Evolutionary conservation across 768 basidiomycete genomes (phyloP), one percentile per base, ranked within the genome.

Genomic region (Phlebiopsis flavidoalba): DNA sequence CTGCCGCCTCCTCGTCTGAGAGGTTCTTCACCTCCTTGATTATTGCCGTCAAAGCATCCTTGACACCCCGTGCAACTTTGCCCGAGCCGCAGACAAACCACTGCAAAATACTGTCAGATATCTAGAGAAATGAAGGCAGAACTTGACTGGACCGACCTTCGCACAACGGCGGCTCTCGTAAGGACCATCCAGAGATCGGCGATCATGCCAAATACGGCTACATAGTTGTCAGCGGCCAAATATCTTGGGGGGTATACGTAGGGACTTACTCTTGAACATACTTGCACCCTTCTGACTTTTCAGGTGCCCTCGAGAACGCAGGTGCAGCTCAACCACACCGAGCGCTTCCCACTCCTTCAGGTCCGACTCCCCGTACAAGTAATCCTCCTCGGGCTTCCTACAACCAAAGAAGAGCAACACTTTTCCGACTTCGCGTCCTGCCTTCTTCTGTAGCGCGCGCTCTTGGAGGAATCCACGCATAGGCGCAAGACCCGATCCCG

Each of bases 401-500:
- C 81, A 82, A 1, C 81, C 80, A 62, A 80, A 80, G 74, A 80
- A 82, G 37, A 81, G 65, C 21, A 79, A 58, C 52, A 73, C 72
- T 60, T 70, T 67, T 5, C 76, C 77, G 8, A 80, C 76, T 21
- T 76, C 70, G 12, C 79, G 66, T 0, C 79, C 79, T 8, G 76
- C 72, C 26, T 69, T 67, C 67, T 77, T 79, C 66, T 81, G 79
- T 54, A 74, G 65, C 19, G 78, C 77, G 6, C 81, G 75, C 62
- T 81, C 81, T 66, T 81, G 80, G 46, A 82, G 72, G 71, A 82
- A 82, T 0, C 77, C 79, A 45, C 80, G 74, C 75, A 82, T 77
- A 0, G 81, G 81, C 4, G 81, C 76, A 14, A 82, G 63, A 4
- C 81, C 81, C 3, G 78, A 74, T 6, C 81, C 81, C 19, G 78